Base-by-base conservation (phyloP, 148 eudicot genomes). In the Cornus controversa region DNA sequence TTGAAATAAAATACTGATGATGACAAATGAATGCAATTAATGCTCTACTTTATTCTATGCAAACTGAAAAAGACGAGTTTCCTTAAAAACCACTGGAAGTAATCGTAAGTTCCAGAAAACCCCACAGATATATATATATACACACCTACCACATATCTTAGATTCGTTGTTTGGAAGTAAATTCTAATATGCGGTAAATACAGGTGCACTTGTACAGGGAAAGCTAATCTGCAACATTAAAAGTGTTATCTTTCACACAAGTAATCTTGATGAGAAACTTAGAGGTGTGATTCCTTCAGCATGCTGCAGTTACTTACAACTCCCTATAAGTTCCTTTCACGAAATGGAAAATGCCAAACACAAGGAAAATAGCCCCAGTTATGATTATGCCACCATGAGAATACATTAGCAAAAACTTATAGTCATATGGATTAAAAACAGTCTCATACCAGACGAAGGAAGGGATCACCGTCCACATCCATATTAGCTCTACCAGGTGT, bases 391-490 rank as follows among this genome's bases (percentile, higher is more conserved):
- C 23, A 60, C 64, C 25, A 22, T 4, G 64, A 60, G 23, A 18
- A 18, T 6, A 60, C 64, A 60, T 20, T 60, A 4, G 34, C 53
- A 15, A 75, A 18, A 60, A 14, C 26, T 13, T 14, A 62, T 58
- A 63, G 53, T 60, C 29, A 26, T 31, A 18, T 18, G 34, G 10
- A 40, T 8, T 27, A 45, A 16, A 24, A 34, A 37, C 40, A 79
- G 54, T 75, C 77, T 78, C 92, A 84, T 82, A 90, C 92, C 71
- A 80, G 67, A 69, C 72, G 89, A 82, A 71, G 83, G 81, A 80
- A 77, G n/a, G 82, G 79, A 78, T 75, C 86, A 74, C 84, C 85
- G 84, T 92, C 97, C 82, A 92, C 97, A 53, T 92, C 97, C 97
- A 92, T 92, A 73, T 86, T 86, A 69, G 85, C 79, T 84, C 91